Evolutionary conservation across 129 eudicot species (phyloP), one percentile per base, ranked within the genome.

Genomic region (Scalesia atractyloides): DNA sequence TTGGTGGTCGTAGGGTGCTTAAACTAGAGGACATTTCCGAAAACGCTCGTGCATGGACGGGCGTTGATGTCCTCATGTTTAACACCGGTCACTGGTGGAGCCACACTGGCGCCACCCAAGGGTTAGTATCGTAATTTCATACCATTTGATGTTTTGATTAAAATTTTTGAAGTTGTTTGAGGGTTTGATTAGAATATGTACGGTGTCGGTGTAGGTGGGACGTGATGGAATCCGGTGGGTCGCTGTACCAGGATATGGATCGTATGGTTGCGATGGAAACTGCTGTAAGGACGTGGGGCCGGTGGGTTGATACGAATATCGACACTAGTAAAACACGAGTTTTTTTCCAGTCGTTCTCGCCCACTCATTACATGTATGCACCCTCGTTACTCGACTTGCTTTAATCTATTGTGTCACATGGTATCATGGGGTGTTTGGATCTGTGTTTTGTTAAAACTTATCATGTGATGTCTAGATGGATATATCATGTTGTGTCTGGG

Each of bases 11-110:
- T 54, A 83, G 94, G 39, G 81, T 92, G 46, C 79, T 92, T 64
- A 92, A 75, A 62, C 22, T 92, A 73, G 94, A 89, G 70, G 96
- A 92, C 22, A 85, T 92, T n/a, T 86, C 94, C 9, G 88, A 77
- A 57, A 92, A 92, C 68, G 86, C 85, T 0, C 84, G 80, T 52
- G 89, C 84, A 0, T 92, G 97, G 97, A 76, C 41, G 9, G 87
- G 77, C 14, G 91, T 76, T 13, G 97, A 92, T 77, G 86, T 92
- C 51, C 81, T 92, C 7, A 70, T 81, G 5, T 92, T 92, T 49
- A 85, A 92, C 86, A 89, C 97, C 2, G 97, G 97, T 43, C 97
- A 92, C 19, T 92, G 97, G 97, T 92, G 97, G 97, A 83, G 74
- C 63, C 97, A 92, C 60, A 83, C 78, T 14, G 97, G 96, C 13